A percentile compares a stretch with the other conserved stretches of the same genome.
Conservation (phyloP, 2,329 filamentous ascomycete genomes). For the Aphanocladium album region DNA sequence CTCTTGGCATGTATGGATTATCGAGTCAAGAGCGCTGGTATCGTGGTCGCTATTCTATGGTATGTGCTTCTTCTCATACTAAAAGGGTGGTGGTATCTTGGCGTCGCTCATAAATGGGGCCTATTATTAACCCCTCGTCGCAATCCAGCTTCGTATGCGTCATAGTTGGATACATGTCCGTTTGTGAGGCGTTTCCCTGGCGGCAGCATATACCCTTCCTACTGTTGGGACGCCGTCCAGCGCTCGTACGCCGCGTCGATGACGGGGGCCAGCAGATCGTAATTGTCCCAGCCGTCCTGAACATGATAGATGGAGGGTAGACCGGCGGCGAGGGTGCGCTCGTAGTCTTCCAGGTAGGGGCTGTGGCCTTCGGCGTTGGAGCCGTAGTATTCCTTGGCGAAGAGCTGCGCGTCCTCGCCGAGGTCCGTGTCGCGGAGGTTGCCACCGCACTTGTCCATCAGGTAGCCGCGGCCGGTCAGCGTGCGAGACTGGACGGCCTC, state of each 20-base stretch:
- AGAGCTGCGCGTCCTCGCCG: neutral
- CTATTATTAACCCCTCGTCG: neutral
- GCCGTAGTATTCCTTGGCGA: neutral
- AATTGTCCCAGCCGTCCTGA: neutral
- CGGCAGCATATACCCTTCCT: no score
- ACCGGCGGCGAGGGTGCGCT: neutral
- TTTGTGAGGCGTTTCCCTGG: no score
- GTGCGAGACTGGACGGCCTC: neutral
- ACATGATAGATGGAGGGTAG: constrained; percentile 1
- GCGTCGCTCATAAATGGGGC: neutral
- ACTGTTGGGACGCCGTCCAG: neutral
- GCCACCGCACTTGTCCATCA: neutral
- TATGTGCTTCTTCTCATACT: neutral
- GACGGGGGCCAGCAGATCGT: neutral
- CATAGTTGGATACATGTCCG: no score
- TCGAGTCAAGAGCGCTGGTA: neutral
- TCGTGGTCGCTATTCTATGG: neutral
- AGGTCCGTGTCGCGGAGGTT: neutral
- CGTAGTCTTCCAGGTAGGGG: neutral
- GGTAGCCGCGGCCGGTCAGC: neutral
- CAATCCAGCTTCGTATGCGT: neutral
- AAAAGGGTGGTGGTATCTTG: neutral
- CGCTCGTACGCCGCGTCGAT: neutral
- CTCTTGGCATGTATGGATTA: neutral
- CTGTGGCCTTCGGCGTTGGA: neutral